Evolutionary conservation across 495 filamentous ascomycete genomes (phyloP).

Genomic region (Talaromyces borbonicus): DNA sequence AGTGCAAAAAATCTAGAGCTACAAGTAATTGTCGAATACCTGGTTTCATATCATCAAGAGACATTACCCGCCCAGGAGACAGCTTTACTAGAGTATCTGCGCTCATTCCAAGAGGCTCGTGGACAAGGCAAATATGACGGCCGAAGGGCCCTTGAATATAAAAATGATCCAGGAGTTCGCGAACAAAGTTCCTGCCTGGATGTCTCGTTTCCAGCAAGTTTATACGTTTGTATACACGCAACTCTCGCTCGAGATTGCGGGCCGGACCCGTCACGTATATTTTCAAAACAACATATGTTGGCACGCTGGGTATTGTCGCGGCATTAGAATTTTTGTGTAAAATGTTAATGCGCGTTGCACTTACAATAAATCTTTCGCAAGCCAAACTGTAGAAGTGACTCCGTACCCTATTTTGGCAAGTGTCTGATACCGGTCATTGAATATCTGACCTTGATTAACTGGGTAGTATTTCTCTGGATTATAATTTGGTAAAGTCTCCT

Average conservation of each 20-base stretch:
- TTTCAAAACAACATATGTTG: conserved; percentile 15
- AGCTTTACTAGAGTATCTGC: conserved; percentile 9
- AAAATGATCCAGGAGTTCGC: conserved; percentile 23
- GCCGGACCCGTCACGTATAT: conserved; percentile 11
- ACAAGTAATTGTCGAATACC: conserved; percentile 20
- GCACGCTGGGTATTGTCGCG: conserved; percentile 3
- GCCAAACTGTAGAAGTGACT: conserved; percentile 34
- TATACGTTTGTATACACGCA: conserved; percentile 16
- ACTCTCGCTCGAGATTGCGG: conserved; percentile 13
- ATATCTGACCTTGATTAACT: conserved; percentile 27
- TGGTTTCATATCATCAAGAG: conserved; percentile 19
- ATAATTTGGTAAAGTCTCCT: conserved; percentile 26
- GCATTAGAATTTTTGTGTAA: neutral
- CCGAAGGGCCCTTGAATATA: conserved; percentile 15
- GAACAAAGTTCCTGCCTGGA: conserved; percentile 19
- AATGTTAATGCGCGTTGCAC: conserved; percentile 4
- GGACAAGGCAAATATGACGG: conserved; percentile 20
- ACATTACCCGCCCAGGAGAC: conserved; percentile 10
- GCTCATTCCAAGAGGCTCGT: conserved; percentile 21
- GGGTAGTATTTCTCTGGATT: conserved; percentile 31
- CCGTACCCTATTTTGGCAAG: conserved; percentile 39
- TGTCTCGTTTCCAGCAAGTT: conserved; percentile 15
- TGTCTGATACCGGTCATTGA: conserved; percentile 30
- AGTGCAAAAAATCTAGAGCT: conserved; percentile 31
- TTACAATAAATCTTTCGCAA: conserved; percentile 28